These are phyloP conservation scores for Sanghuangporus weigelae DNA, from an alignment of 1,284 basidiomycete genomes.

Conservation along the genomic window DNA sequence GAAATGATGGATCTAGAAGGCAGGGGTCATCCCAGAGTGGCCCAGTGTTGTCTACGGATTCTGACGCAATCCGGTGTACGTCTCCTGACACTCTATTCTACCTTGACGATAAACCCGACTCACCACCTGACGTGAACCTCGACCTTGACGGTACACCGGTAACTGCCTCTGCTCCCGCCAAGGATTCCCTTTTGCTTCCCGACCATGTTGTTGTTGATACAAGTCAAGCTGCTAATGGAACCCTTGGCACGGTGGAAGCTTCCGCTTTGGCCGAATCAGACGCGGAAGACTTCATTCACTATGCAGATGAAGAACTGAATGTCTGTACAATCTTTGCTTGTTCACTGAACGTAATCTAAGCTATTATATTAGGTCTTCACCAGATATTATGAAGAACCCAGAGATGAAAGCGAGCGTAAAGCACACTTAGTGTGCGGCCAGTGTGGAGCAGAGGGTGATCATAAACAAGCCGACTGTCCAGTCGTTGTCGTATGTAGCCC, in stretches of 20 bases:
- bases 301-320: conserved; percentile 9
- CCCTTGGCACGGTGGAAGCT: neutral
- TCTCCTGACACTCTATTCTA: conserved; percentile 7
- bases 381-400: conserved; percentile 15
- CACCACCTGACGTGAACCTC: neutral
- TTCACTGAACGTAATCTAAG: neutral
- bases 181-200: conserved; percentile 6
- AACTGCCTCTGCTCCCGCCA: neutral
- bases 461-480: conserved; percentile 15
- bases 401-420: conserved; percentile 4
- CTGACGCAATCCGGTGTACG: neutral
- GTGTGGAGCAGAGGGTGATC: conserved; percentile 18
- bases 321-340: neutral
- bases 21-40: neutral
- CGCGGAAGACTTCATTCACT: conserved; percentile 18
- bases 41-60: neutral
- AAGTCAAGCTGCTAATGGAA: neutral
- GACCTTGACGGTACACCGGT: neutral
- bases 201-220: conserved; percentile 11
- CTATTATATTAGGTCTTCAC: neutral
- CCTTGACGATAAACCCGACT: conserved; percentile 8
- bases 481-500: conserved; percentile 14
- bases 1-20: neutral
- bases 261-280: conserved; percentile 8
- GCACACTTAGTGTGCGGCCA: conserved; percentile 14